Base-by-base conservation (phyloP, 805 yeast genomes). In the Saccharomycopsis amapae region DNA sequence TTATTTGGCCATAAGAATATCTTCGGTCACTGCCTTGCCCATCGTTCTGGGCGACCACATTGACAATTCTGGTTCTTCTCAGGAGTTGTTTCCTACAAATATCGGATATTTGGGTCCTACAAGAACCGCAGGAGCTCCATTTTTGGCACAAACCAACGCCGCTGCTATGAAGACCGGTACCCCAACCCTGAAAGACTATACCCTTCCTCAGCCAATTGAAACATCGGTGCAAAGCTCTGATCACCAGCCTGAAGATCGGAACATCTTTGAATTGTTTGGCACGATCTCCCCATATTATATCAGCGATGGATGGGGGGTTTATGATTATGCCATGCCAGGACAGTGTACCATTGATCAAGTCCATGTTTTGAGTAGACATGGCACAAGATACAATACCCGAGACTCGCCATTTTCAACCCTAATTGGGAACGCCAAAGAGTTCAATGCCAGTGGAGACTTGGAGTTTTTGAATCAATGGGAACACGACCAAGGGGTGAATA, bases 351-450 rank as follows among this genome's bases (percentile, higher is more conserved):
- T 79, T 46, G 75, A 74, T 52, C 90, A 83, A 60, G 85, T 81
- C 5, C 87, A 81, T 53, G 62, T 84, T 19, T 63, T 82, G 43
- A 78, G 79, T 54, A 73, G 95, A 57, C 94, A 86, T 57, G 94
- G 90, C 17, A 93, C 85, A 60, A 67, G 95, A 52, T 84, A 69
- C 56, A 88, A 86, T 2, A 73, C 83, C 2, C 59, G 55, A 1
- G 65, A 68, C 17, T 48, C 55, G 7, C 43, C 45, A 0, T 66
- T 15, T 30, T 20, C 15, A 17, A 12, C 12, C 48, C 62, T 77
- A 55, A 59, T 32, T 19, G 32, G 38, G n/a, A 18, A 38, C 5
- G 13, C 25, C 2, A 7, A 19, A 5, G 33, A 0, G 64, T 65
- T 53, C 20, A 24, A 24, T 9, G 51, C 45, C n/a, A 60, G 60